These are phyloP conservation scores for Oryza nivara DNA, from an alignment of 176 grass and related monocot species.

Conservation along the genomic window DNA sequence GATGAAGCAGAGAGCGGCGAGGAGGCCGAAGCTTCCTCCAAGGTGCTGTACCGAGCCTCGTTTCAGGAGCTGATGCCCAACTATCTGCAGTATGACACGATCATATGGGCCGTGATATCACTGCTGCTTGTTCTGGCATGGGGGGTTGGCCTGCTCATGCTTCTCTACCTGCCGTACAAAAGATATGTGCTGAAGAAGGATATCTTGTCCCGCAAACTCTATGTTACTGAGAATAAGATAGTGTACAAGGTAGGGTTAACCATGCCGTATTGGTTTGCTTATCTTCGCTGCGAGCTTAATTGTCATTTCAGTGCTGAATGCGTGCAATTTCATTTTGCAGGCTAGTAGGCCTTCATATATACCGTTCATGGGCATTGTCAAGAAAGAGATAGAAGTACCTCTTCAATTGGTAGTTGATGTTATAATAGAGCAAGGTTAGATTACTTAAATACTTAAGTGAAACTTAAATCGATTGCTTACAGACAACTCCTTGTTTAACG, in stretches of 20 bases:
- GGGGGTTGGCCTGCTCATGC: constrained; percentile 69
- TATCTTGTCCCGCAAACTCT: constrained; percentile 55
- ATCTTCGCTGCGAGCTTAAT: neutral
- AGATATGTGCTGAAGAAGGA: constrained; percentile 71
- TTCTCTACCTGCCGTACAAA: constrained; percentile 71
- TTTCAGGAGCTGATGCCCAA: constrained; percentile 56
- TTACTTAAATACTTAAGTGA: neutral
- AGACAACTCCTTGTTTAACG: no score
- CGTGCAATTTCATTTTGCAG: constrained; percentile 12
- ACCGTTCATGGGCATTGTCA: constrained; percentile 49
- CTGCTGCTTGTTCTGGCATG: constrained; percentile 72
- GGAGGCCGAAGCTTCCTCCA: constrained; percentile 41
- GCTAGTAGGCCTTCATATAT: constrained; percentile 58
- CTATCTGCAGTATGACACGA: constrained; percentile 63
- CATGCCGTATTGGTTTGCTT: neutral
- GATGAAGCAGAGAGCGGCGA: constrained; percentile 31
- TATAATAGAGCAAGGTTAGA: constrained; percentile 75
- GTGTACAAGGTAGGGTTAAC: constrained; percentile 58
- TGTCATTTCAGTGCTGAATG: constrained; percentile 9
- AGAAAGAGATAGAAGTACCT: constrained; percentile 62
- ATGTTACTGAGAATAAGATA: constrained; percentile 57
- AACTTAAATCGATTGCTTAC: neutral
- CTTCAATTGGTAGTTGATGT: constrained; percentile 69
- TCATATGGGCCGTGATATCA: constrained; percentile 73
- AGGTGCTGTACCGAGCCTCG: constrained; percentile 62